These are phyloP conservation scores for Yarrowia hollandica DNA, from an alignment of 805 yeast species.

Conservation along the genomic window DNA sequence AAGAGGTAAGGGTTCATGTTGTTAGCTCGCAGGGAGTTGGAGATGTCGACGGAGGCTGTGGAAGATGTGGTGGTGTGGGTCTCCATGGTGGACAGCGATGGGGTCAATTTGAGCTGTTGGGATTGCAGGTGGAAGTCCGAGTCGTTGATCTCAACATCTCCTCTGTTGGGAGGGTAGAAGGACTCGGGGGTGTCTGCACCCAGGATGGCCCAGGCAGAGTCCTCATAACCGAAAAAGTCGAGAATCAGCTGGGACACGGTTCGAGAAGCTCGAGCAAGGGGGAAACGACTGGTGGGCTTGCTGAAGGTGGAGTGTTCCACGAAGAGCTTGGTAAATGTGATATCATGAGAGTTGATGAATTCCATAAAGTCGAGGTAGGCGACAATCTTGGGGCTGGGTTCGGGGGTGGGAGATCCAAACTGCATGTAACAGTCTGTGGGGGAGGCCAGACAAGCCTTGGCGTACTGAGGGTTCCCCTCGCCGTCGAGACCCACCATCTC, in stretches of 20 bases:
- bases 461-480: constrained; percentile 13
- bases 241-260: constrained; percentile 32
- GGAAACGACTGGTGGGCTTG: constrained; percentile 33
- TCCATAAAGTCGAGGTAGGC: constrained; percentile 37
- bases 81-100: constrained; percentile 22
- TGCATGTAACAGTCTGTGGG: constrained; percentile 26
- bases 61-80: constrained; percentile 26
- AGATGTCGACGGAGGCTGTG: background rate
- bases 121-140: constrained; percentile 23
- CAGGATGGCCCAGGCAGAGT: constrained; percentile 16
- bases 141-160: constrained; percentile 28
- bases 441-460: constrained; percentile 33
- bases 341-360: constrained; percentile 33
- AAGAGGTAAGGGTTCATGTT: constrained; percentile 27
- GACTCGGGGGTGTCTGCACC: constrained; percentile 15
- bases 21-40: constrained; percentile 8
- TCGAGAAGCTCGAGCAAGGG: constrained; percentile 34
- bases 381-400: constrained; percentile 32
- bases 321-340: constrained; percentile 33
- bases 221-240: constrained; percentile 19
- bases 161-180: constrained; percentile 27
- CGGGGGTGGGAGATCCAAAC: background rate
- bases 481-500: constrained; percentile 33
- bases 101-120: constrained; percentile 11
- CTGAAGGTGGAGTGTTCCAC: constrained; percentile 36